Percentiles rank a stretch among this genome's conserved stretches.
These are phyloP conservation scores for Oenanthe javanica DNA, from an alignment of 140 eudicot genomes.

Conservation along the genomic window DNA sequence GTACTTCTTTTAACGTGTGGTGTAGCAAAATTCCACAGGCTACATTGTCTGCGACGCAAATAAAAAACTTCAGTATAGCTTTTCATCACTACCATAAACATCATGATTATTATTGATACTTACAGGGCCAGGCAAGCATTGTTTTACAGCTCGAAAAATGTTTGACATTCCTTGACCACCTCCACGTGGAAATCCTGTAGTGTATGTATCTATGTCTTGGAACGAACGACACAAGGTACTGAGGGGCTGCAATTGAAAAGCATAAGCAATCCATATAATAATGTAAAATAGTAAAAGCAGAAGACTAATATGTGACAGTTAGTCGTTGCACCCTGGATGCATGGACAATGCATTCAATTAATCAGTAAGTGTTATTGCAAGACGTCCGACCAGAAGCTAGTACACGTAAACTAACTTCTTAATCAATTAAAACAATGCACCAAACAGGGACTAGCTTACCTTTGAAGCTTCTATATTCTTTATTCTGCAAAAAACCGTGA, in stretches of 20 bases:
- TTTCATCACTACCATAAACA: neutral
- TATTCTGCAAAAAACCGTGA: constrained; percentile 37
- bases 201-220: constrained; percentile 79
- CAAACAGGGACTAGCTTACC: constrained; percentile 31
- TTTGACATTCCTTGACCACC: constrained; percentile 51
- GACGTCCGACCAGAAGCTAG: no score
- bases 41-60: neutral
- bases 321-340: neutral
- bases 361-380: no score
- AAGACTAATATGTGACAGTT: neutral
- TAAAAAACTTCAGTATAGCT: neutral
- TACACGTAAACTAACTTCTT: no score
- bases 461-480: constrained; percentile 60
- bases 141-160: constrained; percentile 75
- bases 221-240: constrained; percentile 77
- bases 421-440: neutral
- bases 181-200: constrained; percentile 91
- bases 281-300: neutral
- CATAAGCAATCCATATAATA: neutral
- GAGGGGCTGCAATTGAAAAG: constrained; percentile 61
- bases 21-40: no score
- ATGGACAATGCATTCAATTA: neutral
- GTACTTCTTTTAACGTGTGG: neutral
- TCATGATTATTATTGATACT: constrained; percentile 21
- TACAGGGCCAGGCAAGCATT: constrained; percentile 94